A percentile compares a stretch with the other conserved stretches of the same genome.
Conservation (phyloP, 352 stramenopile genomes). For the Pythium apleroticum region DNA sequence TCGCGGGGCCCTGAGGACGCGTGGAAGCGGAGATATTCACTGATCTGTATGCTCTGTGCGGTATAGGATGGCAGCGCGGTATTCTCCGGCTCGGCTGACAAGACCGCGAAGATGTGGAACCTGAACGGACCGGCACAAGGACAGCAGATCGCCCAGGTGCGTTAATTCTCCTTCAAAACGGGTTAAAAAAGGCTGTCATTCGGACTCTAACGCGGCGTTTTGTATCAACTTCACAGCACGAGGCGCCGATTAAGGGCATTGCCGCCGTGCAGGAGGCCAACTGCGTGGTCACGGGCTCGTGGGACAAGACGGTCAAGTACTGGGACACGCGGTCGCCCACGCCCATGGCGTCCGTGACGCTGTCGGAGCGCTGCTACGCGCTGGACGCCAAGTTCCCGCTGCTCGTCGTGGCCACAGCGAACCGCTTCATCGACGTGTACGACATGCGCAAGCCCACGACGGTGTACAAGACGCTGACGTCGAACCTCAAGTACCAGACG, state of each 20-base stretch:
- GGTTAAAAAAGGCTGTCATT: not conserved
- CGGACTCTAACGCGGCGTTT: not conserved
- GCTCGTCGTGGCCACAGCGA: conserved; percentile 93
- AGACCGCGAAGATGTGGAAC: conserved; percentile 95
- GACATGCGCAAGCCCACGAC: conserved; percentile 83
- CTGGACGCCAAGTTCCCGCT: conserved; percentile 94
- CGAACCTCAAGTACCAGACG: conserved; percentile 88
- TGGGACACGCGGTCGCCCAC: conserved; percentile 93
- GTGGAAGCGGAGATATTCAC: conserved; percentile 2
- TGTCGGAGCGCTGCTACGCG: conserved; percentile 93
- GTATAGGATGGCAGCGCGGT: conserved; percentile 90
- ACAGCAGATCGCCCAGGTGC: conserved; percentile 76
- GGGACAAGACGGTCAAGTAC: conserved; percentile 96
- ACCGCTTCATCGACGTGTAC: conserved; percentile 89
- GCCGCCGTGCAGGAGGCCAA: conserved; percentile 80
- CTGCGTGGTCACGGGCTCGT: conserved; percentile 93
- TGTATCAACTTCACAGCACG: conserved; percentile 70
- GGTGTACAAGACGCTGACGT: conserved; percentile 85
- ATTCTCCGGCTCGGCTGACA: conserved; percentile 93
- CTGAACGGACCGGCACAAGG: conserved; percentile 75
- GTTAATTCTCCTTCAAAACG: conserved; percentile 36
- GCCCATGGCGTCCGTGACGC: conserved; percentile 84
- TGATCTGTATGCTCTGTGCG: not conserved
- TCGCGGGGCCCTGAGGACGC: not conserved
- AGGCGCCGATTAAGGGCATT: conserved; percentile 91